A percentile compares a stretch with the other conserved stretches of the same genome.
phyloP scores from a whole-genome alignment of 2,329 filamentous ascomycete species.

The Nemania abortiva region DNA sequence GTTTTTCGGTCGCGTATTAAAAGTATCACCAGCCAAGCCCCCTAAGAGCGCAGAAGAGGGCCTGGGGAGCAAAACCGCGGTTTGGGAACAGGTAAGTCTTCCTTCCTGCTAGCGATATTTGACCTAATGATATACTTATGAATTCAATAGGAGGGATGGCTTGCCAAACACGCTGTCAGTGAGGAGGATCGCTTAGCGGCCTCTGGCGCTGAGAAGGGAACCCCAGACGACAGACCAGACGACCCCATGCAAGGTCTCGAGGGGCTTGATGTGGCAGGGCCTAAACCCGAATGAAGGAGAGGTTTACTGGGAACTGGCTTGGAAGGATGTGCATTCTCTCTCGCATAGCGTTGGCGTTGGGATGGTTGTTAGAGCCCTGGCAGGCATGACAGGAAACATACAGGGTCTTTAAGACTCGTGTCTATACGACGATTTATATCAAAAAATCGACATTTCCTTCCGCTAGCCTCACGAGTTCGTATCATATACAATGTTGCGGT shows the following conservation, averaged over 20 bases:
- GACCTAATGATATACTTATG: slow-evolving; percentile 41
- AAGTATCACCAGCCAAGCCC: slow-evolving; percentile 90
- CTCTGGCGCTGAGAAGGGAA: slow-evolving; percentile 63
- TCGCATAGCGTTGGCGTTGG: slow-evolving; percentile 53
- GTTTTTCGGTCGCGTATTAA: slow-evolving; percentile 91
- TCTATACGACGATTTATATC: slow-evolving; percentile 47
- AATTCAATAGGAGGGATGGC: slow-evolving; percentile 82
- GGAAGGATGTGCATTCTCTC: slow-evolving; percentile 43
- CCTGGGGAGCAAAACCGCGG: slow-evolving; percentile 89
- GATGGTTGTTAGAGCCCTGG: slow-evolving; percentile 34
- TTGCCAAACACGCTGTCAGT: slow-evolving; percentile 86
- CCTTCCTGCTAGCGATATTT: slow-evolving; percentile 4
- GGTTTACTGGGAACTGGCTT: slow-evolving; percentile 33
- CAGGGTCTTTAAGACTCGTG: slow-evolving; percentile 41
- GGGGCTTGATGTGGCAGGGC: slow-evolving; percentile 92
- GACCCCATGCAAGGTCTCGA: slow-evolving; percentile 98
- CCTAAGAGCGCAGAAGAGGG: slow-evolving; percentile 91
- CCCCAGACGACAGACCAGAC: slow-evolving; percentile 67
- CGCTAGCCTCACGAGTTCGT: slow-evolving; percentile 38
- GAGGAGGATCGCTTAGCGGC: slow-evolving; percentile 78
- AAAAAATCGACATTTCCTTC: slow-evolving; percentile 44
- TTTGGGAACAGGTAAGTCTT: slow-evolving; percentile 90
- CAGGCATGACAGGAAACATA: slow-evolving; percentile 38
- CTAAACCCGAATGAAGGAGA: slow-evolving; percentile 74
- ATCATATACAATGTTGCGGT: slow-evolving; percentile 49